Base-by-base conservation (phyloP, 1,284 basidiomycete species). In the Papiliotrema nemorosa region DNA sequence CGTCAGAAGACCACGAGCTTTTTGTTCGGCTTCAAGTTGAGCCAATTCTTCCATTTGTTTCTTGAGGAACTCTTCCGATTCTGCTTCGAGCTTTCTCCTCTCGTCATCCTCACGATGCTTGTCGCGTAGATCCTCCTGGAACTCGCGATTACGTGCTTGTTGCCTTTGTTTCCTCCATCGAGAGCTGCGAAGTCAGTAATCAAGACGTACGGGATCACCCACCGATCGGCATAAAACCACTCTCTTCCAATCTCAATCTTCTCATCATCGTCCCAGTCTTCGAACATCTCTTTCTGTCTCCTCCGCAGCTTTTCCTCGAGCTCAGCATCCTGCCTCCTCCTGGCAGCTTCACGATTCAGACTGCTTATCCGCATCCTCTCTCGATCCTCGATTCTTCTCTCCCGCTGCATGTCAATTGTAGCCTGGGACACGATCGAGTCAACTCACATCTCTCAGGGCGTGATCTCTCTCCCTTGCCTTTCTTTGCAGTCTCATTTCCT, bases 1-100 rank as follows among this genome's bases (percentile, higher is more conserved):
- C 21, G 91, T 80, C n/a, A 93, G 76, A 71, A 92, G 80, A 25
- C 90, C 90, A 12, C 87, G 86, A 62, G 88, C 87, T 52, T 88
- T 84, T 64, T 93, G 88, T 66, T 90, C 85, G 42, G 87, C 86
- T 20, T 88, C 88, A 25, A 92, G 76, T 0, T 86, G 84, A 54
- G 88, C 87, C 82, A 92, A 84, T 70, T 93, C 90, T 56, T 87
- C 87, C 86, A 91, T 90, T 67, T 93, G 90, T 48, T 83, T 79
- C 35, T 87, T 86, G 47, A 92, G 78, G 79, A 92, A 91, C 55
- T 84, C 85, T 71, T 92, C 90, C 0, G 87, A 90, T 73, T 92
- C 90, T 25, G 82, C 80, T 37, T 88, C 84, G 20, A 92, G 77
- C 59, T 89, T 87, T 62, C 87, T 87, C 1, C 82, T 80, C 73